Evolutionary conservation across 495 filamentous ascomycete genomes (phyloP).

Genomic region (Corynascus novoguineensis): DNA sequence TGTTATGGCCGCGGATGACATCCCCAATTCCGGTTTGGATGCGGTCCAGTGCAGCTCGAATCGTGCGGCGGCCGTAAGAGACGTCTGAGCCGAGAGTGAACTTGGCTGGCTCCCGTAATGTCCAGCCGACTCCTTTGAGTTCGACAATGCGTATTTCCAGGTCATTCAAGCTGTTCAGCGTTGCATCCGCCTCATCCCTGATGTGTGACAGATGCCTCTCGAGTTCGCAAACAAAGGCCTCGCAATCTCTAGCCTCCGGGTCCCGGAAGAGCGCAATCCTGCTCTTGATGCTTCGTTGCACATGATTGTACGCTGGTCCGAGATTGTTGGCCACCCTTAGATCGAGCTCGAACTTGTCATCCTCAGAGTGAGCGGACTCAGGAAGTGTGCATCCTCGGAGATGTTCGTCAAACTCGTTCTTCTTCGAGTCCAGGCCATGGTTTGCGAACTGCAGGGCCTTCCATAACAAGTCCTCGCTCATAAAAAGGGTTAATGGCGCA

Average conservation of each 20-base stretch:
- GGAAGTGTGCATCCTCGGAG: constrained; percentile 17
- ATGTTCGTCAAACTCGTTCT: constrained; percentile 29
- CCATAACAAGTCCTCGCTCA: constrained; percentile 38
- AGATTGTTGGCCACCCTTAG: constrained; percentile 40
- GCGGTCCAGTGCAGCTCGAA: constrained; percentile 41
- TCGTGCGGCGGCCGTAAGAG: constrained; percentile 33
- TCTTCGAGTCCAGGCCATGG: constrained; percentile 31
- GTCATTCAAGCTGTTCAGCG: constrained; percentile 34
- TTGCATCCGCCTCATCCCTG: constrained; percentile 32
- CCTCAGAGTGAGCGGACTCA: constrained; percentile 31
- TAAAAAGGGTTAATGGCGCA: constrained; percentile 36
- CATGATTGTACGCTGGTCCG: constrained; percentile 32
- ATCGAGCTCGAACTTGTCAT: constrained; percentile 34
- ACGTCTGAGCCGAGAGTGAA: constrained; percentile 31
- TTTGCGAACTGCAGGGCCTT: constrained; percentile 35
- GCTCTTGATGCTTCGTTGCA: constrained; percentile 35
- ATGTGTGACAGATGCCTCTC: constrained; percentile 25
- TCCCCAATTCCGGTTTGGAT: constrained; percentile 43
- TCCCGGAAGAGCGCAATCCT: constrained; percentile 38
- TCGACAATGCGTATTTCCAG: constrained; percentile 40
- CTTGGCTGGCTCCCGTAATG: constrained; percentile 32
- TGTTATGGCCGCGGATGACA: constrained; percentile 39
- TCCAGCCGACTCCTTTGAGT: constrained; percentile 38
- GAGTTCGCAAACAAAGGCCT: constrained; percentile 32
- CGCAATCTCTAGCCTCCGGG: constrained; percentile 30